Base-by-base conservation (phyloP, 371 early-diverging fungal species). In the Basidiobolus heterosporus region DNA sequence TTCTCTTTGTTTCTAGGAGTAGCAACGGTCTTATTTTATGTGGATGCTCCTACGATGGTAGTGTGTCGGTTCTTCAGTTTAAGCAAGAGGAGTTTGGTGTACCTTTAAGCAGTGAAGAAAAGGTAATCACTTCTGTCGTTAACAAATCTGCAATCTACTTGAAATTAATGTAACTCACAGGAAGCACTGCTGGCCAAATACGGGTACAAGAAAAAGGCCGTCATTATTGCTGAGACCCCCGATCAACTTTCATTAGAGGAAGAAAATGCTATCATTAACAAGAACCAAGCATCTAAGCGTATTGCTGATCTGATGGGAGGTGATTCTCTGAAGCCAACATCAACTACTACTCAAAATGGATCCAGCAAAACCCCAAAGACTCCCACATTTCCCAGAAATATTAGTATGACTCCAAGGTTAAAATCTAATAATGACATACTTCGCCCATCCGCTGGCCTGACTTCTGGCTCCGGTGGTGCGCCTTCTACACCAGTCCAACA, bases 41-140 rank as follows among this genome's bases (percentile, higher is more conserved):
- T 37, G 91, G 86, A 4, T 91, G 90, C 50, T 86, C 91, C 11
- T 86, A 87, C 51, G 98, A 97, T 62, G 98, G 98, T n/a, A 80
- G 88, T 0, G 77, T 92, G 2, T 82, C 79, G 0, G 66, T 79
- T 18, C 41, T 95, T 1, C 65, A 67, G 35, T 77, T 94, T 24
- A 66, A 51, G 6, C 54, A 62, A 3, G 61, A 65, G 14, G 88
- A 87, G 53, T 55, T 95, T 17, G 82, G 82, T 0, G 54, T 58
- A 4, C 69, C 77, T 14, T 62, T 82, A 1, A 53, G 78, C 0
- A 59, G 62, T 0, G 75, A 76, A 22, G 83, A 79, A 24, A 64
- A 67, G 54, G 79, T 74, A 63, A 49, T 38, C 46, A n/a, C 13
- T 16, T 9, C 9, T 36, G 42, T 0, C 1, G 17, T 17, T n/a